Evolutionary conservation across 129 eudicot genomes (phyloP).

Genomic region (Tanacetum coccineum): DNA sequence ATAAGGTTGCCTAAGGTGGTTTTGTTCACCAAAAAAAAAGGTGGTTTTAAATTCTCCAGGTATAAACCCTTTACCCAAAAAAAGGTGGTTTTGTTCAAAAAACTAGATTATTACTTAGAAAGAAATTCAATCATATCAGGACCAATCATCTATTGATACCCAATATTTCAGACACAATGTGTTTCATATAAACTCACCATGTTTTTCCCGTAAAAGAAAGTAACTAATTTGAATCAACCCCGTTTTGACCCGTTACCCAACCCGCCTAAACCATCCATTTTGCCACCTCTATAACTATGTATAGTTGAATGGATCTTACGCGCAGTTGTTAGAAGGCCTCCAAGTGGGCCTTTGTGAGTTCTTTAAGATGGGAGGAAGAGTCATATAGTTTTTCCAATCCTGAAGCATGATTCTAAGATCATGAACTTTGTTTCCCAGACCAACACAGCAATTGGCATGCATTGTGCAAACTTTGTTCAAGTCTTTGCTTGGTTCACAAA

Average conservation of each 20-base stretch:
- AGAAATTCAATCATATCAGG: no score
- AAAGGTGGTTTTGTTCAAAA: no score
- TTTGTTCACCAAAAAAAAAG: no score
- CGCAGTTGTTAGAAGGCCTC: background rate
- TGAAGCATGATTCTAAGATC: slow-evolving; percentile 5
- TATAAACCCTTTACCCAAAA: no score
- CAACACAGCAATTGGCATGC: slow-evolving; percentile 4
- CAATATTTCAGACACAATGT: no score
- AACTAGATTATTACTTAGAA: no score
- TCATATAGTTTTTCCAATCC: background rate
- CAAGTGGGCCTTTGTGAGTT: background rate
- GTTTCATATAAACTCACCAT: no score
- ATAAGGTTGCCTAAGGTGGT: background rate
- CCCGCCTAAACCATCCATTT: background rate
- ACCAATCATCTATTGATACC: no score
- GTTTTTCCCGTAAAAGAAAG: no score
- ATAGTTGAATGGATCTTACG: background rate
- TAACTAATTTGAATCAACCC: no score
- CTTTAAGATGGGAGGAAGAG: background rate
- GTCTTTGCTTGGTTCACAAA: slow-evolving; percentile 1
- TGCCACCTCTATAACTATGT: background rate
- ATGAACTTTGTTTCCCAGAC: background rate
- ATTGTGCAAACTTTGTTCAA: slow-evolving; percentile 2
- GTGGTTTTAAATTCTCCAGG: no score
- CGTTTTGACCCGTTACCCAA: no score